Evolutionary conservation across 208 protist species (phyloP).

Genomic region (Leptomonas pyrrhocoris): DNA sequence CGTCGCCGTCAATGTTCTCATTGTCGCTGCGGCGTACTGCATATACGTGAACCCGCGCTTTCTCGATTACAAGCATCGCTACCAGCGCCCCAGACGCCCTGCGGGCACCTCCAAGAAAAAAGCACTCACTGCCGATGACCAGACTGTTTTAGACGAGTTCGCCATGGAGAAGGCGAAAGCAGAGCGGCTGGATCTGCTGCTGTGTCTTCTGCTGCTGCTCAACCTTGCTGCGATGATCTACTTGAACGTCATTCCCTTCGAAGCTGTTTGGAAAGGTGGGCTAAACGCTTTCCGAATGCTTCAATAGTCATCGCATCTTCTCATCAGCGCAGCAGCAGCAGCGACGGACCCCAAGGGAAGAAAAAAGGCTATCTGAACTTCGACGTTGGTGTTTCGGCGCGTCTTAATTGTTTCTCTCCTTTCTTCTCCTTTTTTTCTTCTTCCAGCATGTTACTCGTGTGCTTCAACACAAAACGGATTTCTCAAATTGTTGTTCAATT

Average conservation of each 20-base stretch:
- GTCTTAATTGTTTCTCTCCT: background rate
- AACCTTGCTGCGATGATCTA: conserved; percentile 45
- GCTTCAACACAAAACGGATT: background rate
- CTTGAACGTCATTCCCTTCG: conserved; percentile 43
- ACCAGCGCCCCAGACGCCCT: background rate
- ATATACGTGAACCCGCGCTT: conserved; percentile 57
- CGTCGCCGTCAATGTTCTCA: conserved; percentile 38
- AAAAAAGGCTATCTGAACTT: too few species aligned
- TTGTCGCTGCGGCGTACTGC: conserved; percentile 45
- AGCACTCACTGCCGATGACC: conserved; percentile 4
- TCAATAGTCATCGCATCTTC: conserved; percentile 19
- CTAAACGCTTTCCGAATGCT: conserved; percentile 47
- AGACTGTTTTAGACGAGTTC: conserved; percentile 49
- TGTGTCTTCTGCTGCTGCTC: conserved; percentile 42
- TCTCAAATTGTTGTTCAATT: too few species aligned
- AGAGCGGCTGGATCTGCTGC: conserved; percentile 43
- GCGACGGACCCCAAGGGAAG: too few species aligned
- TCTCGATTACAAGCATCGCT: conserved; percentile 16
- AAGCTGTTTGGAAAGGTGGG: conserved; percentile 39
- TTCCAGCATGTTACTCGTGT: background rate
- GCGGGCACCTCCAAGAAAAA: background rate
- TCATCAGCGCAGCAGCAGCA: background rate
- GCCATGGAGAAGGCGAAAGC: conserved; percentile 37
- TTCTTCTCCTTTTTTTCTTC: background rate
- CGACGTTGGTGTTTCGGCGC: background rate